These are phyloP conservation scores for Hypoxylon fragiforme DNA, from an alignment of 495 filamentous ascomycete species.

Conservation along the genomic window DNA sequence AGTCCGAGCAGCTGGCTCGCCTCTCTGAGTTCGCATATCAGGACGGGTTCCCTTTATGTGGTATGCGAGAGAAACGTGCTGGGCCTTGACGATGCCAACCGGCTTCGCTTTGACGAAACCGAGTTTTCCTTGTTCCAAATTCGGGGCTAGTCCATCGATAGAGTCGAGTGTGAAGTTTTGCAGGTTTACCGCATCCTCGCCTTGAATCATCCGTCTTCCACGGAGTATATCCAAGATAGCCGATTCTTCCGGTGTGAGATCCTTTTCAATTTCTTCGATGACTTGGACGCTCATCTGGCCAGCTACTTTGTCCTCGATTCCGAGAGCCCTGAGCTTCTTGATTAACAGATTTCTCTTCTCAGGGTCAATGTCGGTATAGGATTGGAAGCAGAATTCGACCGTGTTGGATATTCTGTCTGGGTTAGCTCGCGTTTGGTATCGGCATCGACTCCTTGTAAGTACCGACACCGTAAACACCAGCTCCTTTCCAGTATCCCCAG, in stretches of 20 bases:
- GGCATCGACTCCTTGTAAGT: conserved; percentile 35
- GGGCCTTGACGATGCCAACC: background rate
- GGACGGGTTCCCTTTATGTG: background rate
- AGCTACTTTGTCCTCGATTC: conserved; percentile 2
- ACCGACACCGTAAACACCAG: conserved; percentile 33
- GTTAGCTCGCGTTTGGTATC: conserved; percentile 41
- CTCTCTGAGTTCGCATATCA: conserved; percentile 16
- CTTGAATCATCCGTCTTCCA: conserved; percentile 25
- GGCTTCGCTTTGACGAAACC: conserved; percentile 14
- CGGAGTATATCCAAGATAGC: conserved; percentile 39
- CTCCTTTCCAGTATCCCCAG: conserved; percentile 51
- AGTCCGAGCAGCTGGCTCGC: background rate
- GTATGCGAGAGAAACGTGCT: conserved; percentile 4
- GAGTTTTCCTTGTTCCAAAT: conserved; percentile 37
- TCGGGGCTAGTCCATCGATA: conserved; percentile 42
- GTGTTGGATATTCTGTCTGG: conserved; percentile 42
- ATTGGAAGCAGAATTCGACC: conserved; percentile 44
- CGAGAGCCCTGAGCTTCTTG: conserved; percentile 31
- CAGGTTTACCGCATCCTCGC: conserved; percentile 41
- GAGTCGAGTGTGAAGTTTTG: conserved; percentile 40
- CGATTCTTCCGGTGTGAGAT: conserved; percentile 40
- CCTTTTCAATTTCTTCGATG: conserved; percentile 15
- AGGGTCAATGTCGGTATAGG: conserved; percentile 32
- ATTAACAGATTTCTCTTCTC: conserved; percentile 30
- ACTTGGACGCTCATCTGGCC: conserved; percentile 1